Conservation (phyloP, 495 filamentous ascomycete genomes). For the Neurospora terricola region DNA sequence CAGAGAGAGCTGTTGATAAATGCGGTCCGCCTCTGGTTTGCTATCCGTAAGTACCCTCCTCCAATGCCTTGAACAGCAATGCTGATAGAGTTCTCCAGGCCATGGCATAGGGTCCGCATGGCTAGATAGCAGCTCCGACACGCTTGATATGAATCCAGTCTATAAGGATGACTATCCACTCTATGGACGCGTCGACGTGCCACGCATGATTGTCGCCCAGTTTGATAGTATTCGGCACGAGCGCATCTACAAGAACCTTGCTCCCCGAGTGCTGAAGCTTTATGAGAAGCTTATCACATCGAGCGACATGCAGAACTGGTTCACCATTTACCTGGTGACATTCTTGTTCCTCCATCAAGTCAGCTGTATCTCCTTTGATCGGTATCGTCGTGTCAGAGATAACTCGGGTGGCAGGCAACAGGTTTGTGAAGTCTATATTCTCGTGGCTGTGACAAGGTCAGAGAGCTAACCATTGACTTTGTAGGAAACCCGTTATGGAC, state of each 20-base stretch:
- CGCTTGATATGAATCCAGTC: slow-evolving; percentile 20
- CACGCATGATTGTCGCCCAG: slow-evolving; percentile 39
- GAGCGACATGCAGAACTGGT: slow-evolving; percentile 25
- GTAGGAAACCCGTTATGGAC: slow-evolving; percentile 21
- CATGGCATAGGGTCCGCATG: slow-evolving; percentile 26
- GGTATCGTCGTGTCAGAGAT: slow-evolving; percentile 7
- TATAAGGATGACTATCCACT: slow-evolving; percentile 12
- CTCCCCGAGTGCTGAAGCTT: slow-evolving; percentile 17
- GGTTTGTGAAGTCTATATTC: neutral
- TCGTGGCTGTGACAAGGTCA: neutral
- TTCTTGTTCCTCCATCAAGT: slow-evolving; percentile 26
- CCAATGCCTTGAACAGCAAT: neutral
- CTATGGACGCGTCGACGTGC: slow-evolving; percentile 18
- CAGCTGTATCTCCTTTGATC: slow-evolving; percentile 10
- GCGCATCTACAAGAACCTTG: slow-evolving; percentile 13
- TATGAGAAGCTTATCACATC: slow-evolving; percentile 22
- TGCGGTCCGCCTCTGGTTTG: slow-evolving; percentile 31
- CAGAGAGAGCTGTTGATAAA: slow-evolving; percentile 18
- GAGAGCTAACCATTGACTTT: neutral
- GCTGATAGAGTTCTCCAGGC: slow-evolving; percentile 8
- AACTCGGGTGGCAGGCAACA: slow-evolving; percentile 2
- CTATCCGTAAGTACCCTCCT: slow-evolving; percentile 24
- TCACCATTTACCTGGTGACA: slow-evolving; percentile 29
- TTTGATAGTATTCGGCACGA: slow-evolving; percentile 34
- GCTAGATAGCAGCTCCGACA: slow-evolving; percentile 21